Conservation (phyloP, 164 flowering plant genomes). For the Annona squamosa region DNA sequence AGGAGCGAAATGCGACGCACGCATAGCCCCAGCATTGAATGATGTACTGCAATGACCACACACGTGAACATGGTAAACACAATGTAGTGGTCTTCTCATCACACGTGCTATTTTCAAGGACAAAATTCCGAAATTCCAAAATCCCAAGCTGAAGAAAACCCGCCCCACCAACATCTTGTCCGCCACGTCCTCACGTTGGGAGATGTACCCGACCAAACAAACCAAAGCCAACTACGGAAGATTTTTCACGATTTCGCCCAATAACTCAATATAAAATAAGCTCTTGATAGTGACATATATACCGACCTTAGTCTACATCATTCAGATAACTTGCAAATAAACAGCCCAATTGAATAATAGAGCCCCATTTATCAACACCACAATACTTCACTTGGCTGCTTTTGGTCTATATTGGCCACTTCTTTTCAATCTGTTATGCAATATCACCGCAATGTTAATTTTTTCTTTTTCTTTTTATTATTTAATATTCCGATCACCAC, state of each 20-base stretch:
- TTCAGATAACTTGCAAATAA: background rate
- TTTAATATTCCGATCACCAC: too few relatives aligned
- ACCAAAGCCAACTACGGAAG: background rate
- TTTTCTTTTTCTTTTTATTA: too few relatives aligned
- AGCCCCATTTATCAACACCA: too few relatives aligned
- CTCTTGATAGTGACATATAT: background rate
- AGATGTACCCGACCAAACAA: background rate
- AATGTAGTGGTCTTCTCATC: background rate
- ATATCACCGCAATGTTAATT: too few relatives aligned
- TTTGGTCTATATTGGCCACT: too few relatives aligned
- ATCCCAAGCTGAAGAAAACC: background rate
- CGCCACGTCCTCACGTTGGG: background rate
- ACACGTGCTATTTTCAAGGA: background rate
- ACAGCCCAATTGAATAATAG: background rate
- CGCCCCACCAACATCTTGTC: background rate
- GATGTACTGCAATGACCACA: background rate
- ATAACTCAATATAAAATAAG: background rate
- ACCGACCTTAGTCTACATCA: background rate
- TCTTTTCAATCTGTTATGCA: too few relatives aligned
- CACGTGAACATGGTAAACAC: background rate
- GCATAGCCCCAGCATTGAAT: too few relatives aligned
- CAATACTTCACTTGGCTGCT: too few relatives aligned
- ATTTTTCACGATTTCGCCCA: background rate
- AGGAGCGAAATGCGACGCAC: background rate
- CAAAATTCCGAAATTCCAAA: background rate